These are phyloP conservation scores for Lactarius indigo DNA, from an alignment of 768 basidiomycete genomes.

Conservation along the genomic window DNA sequence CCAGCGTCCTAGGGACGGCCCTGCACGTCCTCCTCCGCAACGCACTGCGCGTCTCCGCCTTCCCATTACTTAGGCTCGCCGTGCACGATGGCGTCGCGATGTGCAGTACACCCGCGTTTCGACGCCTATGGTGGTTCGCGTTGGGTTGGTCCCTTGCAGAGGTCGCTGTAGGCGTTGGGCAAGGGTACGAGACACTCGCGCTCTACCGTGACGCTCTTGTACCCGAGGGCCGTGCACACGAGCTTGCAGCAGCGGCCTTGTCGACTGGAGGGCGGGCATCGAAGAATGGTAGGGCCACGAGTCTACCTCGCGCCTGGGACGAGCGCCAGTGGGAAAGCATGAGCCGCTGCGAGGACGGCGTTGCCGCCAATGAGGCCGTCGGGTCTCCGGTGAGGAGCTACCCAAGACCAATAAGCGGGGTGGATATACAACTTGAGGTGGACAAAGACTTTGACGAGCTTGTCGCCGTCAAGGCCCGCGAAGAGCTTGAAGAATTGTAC, in stretches of 20 bases:
- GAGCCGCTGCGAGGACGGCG: conserved; percentile 17
- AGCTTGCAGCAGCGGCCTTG: conserved; percentile 36
- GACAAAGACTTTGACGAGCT: conserved; percentile 67
- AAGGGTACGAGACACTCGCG: conserved; percentile 66
- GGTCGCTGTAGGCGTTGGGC: conserved; percentile 57
- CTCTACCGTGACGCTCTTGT: conserved; percentile 71
- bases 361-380: neutral
- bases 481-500: conserved; percentile 77
- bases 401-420: conserved; percentile 19
- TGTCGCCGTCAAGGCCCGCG: conserved; percentile 56
- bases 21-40: conserved; percentile 51
- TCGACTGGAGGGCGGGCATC: conserved; percentile 9
- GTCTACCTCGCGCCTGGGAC: conserved; percentile 11
- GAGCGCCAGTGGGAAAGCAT: conserved; percentile 13
- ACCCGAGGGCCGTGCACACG: conserved; percentile 37
- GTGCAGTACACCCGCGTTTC: conserved; percentile 56
- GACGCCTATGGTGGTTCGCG: conserved; percentile 72
- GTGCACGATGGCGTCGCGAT: conserved; percentile 46
- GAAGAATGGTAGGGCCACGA: conserved; percentile 23
- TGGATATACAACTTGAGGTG: conserved; percentile 39
- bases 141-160: conserved; percentile 74
- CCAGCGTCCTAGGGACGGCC: conserved; percentile 38
- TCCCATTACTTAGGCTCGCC: conserved; percentile 52
- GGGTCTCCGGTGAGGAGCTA: conserved; percentile 2
- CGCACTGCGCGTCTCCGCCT: conserved; percentile 49